Conservation (phyloP, 2,329 filamentous ascomycete species). For the Cladosporium sp. region DNA sequence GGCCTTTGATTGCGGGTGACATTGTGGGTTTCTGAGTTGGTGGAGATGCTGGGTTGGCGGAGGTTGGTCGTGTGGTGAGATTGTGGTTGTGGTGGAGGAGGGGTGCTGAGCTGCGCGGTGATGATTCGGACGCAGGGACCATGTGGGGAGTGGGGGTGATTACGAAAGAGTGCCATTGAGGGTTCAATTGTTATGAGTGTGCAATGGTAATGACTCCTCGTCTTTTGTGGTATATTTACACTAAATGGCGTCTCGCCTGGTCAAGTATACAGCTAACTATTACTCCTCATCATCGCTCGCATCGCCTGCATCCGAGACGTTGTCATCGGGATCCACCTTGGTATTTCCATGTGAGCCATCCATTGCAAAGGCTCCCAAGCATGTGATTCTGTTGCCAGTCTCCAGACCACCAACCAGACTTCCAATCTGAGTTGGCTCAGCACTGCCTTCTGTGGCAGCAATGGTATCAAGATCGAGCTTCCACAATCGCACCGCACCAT, state of each 20-base stretch:
- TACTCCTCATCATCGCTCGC: slow-evolving; percentile 6
- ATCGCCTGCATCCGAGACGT: slow-evolving; percentile 5
- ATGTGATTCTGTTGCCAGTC: slow-evolving; percentile 85
- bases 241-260: not conserved
- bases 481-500: slow-evolving; percentile 82
- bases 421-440: slow-evolving; percentile 51
- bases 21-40: not conserved
- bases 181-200: not conserved
- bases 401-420: slow-evolving; percentile 71
- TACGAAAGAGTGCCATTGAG: not conserved
- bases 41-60: too few species aligned
- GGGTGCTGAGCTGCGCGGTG: not conserved
- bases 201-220: not conserved
- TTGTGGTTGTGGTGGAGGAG: not conserved
- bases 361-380: slow-evolving; percentile 82
- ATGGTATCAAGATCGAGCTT: slow-evolving; percentile 26
- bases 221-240: not conserved
- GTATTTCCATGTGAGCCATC: slow-evolving; percentile 23
- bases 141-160: not conserved
- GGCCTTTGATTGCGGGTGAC: slow-evolving; percentile 7
- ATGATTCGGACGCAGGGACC: not conserved
- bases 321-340: slow-evolving; percentile 17
- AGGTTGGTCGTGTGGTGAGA: not conserved
- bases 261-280: not conserved
- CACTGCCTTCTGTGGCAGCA: slow-evolving; percentile 15